Evolutionary conservation across 2,329 filamentous ascomycete genomes (phyloP), one percentile per base, ranked within the genome.

Genomic region (Colletotrichum brevisporum): DNA sequence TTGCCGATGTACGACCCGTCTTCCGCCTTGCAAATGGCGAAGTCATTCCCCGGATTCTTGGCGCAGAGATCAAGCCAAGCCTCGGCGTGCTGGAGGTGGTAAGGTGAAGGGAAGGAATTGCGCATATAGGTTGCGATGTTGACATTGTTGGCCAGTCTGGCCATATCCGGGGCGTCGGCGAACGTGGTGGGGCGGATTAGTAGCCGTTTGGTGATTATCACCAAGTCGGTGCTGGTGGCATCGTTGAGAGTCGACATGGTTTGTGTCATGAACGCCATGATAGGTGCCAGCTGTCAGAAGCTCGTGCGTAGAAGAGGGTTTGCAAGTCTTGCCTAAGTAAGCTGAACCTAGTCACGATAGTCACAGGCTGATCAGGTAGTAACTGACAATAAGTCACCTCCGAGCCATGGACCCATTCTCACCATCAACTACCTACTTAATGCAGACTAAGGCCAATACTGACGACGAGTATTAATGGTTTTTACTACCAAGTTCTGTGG

Each of bases 1-100:
- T 74, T 75, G 55, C 86, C 86, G 9, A 81, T 74, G 58, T 80
- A 77, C 9, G 76, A 72, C 18, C 77, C 75, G 63, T 80, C 78
- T 16, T 76, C 75, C 1, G 69, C 67, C 26, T 74, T 59, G 73
- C 73, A 79, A 67, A 85, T 77, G 69, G 74, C 82, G 24, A 78
- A 80, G 74, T 80, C 72, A 45, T 76, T 74, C 67, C 52, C 71
- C 62, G 63, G 73, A 36, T 54, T 27, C 41, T 18, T 60, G 3
- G 69, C 69, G 21, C 59, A 58, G 4, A 72, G 52, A 9, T n/a
- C 59, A 53, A 81, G 73, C 73, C 75, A 78, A 71, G 71, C 63
- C 6, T 72, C 51, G 51, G 77, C 77, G 48, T 76, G 73, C n/a
- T 75, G 73, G 2, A 77, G 61, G 2, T 74, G 76, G 59, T 78